Evolutionary conservation across 257 asterid genomes (phyloP), one percentile per base, ranked within the genome.

Genomic region (Scutellaria baicalensis): DNA sequence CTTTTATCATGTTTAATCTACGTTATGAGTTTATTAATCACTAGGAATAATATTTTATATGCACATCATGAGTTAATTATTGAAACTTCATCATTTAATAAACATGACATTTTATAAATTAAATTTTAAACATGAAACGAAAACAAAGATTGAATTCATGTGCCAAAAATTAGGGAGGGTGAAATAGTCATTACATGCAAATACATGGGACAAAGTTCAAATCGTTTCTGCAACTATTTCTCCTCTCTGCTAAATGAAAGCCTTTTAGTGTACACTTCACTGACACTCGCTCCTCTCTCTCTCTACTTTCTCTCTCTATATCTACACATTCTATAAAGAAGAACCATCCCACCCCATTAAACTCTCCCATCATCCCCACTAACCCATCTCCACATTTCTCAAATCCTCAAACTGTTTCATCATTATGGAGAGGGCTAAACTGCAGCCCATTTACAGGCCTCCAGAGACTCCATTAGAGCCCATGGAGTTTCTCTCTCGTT

Each of bases 401-500:
- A 55, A 6, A 43, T 54, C 14, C 38, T 13, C 44, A 38, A 69
- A 16, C 59, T 49, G 6, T 16, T 27, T n/a, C 36, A 10, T 38
- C 1, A 9, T 27, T 1, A 59, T 93, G 99, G 99, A 93, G 56
- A 73, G 76, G 57, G 61, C 75, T 4, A 81, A 75, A 27, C 71
- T 83, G 9, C 84, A 80, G 55, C 78, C 87, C 47, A 68, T 81
- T 43, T 89, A 75, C 82, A 55, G 86, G 75, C 96, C 97, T 0
- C 95, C 96, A 35, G 96, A 89, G 54, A 91, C 97, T 8, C 97
- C 97, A 1, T 78, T 74, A 35, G 99, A 94, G 82, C 96, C 99
- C 0, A 94, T 94, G 97, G 99, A 94, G 84, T 94, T 94, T 33
- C 81, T 94, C 0, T 86, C 97, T 6, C 97, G 99, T 17, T 91